Percentiles rank a stretch among this genome's conserved stretches.
These are phyloP conservation scores for Globisporangium spiculum DNA, from an alignment of 352 stramenopile genomes.

Conservation along the genomic window DNA sequence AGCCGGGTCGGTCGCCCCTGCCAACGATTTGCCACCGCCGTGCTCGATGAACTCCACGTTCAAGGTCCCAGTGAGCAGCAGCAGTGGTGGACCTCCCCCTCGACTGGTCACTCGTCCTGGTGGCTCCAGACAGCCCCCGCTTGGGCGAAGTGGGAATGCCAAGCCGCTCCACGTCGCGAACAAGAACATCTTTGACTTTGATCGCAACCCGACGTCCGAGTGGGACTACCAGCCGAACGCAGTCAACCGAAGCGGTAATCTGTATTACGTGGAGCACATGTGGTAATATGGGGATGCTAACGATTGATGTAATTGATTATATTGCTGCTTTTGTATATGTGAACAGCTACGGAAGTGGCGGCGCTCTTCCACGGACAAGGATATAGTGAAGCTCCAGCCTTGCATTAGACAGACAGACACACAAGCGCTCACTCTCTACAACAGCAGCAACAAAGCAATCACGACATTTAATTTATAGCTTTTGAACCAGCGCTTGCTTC, in stretches of 20 bases:
- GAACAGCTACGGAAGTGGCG: conserved; percentile 52
- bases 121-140: conserved; percentile 17
- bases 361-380: conserved; percentile 32
- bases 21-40: not conserved
- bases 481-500: not conserved
- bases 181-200: conserved; percentile 46
- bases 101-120: conserved; percentile 11
- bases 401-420: not conserved
- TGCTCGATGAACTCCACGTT: conserved; percentile 30
- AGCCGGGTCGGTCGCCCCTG: not conserved
- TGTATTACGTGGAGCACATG: not conserved
- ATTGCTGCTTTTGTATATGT: not conserved
- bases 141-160: not conserved
- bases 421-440: not conserved
- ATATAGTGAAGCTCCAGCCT: not conserved
- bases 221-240: conserved; percentile 54
- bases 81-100: conserved; percentile 12
- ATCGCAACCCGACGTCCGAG: conserved; percentile 51
- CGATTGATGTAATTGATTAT: conserved; percentile 5
- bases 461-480: conserved; percentile 1
- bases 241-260: conserved; percentile 47
- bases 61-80: conserved; percentile 20
- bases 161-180: conserved; percentile 5
- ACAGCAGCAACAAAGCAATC: not conserved
- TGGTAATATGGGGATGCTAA: not conserved